Evolutionary conservation across 768 basidiomycete genomes (phyloP).

Genomic region (Kwoniella sp.): DNA sequence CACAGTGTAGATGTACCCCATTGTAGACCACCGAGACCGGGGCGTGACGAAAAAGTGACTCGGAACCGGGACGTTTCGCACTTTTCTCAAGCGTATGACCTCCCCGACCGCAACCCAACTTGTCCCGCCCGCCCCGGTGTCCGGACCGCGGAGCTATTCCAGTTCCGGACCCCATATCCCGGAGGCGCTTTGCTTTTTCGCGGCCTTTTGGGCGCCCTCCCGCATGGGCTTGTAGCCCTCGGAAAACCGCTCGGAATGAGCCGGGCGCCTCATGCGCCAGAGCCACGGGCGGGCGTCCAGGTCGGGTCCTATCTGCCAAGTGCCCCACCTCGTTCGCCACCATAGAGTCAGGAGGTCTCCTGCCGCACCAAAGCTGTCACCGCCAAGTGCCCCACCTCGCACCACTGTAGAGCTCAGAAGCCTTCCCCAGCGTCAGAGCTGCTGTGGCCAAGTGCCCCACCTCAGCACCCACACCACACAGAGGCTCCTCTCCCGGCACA

Average conservation of each 20-base stretch:
- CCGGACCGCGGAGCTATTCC: neutral
- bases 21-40: neutral
- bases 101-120: neutral
- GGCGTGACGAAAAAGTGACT: conserved; percentile 1
- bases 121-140: conserved; percentile 1
- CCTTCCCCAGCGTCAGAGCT: no score
- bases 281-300: neutral
- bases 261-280: conserved; percentile 3
- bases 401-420: no score
- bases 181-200: conserved; percentile 3
- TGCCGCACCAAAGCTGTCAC: neutral
- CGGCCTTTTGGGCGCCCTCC: neutral
- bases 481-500: neutral
- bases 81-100: neutral
- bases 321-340: no score
- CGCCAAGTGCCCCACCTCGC: neutral
- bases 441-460: no score
- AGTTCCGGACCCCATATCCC: neutral
- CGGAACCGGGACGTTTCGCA: neutral
- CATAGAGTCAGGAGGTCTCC: no score
- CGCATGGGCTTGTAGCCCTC: neutral
- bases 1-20: conserved; percentile 15
- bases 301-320: neutral
- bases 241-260: conserved; percentile 7
- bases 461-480: neutral